Percentiles rank a stretch among this genome's conserved stretches.
Conservation (phyloP, 139 green algal genomes). For the Edaphochlamys debaryana region DNA sequence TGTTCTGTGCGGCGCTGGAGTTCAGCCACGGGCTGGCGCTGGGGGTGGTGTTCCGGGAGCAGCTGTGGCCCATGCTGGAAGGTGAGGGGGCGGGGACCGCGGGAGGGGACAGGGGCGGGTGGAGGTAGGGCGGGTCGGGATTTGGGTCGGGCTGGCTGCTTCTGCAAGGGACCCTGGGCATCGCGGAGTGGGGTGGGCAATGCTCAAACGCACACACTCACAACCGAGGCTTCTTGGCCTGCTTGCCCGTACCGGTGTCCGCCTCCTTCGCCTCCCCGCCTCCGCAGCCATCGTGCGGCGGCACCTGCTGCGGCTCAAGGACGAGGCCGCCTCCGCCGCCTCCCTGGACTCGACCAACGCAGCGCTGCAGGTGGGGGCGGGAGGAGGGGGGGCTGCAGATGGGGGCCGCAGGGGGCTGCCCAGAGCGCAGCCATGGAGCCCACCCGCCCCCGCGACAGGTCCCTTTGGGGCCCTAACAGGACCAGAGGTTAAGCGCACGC, state of each 20-base stretch:
- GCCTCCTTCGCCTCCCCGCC: no score
- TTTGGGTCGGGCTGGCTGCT: no score
- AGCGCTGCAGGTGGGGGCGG: neutral
- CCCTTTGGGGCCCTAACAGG: no score
- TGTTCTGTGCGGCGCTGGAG: constrained; percentile 50
- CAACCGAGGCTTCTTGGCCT: no score
- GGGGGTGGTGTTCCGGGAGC: neutral
- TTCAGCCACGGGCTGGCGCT: constrained; percentile 44
- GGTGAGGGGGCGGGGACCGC: neutral
- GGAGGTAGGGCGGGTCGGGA: neutral
- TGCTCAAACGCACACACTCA: no score
- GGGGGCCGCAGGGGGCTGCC: no score
- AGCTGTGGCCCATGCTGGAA: constrained; percentile 46
- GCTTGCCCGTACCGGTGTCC: no score
- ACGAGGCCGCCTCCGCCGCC: neutral
- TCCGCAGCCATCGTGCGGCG: constrained; percentile 31
- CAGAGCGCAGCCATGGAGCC: no score
- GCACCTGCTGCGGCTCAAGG: constrained; percentile 10
- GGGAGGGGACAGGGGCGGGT: neutral
- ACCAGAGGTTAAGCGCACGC: no score
- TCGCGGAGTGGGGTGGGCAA: no score
- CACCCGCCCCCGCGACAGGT: no score
- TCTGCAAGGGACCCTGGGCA: no score
- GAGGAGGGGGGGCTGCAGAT: neutral
- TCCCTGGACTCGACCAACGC: constrained; percentile 25